Conservation (phyloP, 441 rosid species). For the Flueggea neowawraea region DNA sequence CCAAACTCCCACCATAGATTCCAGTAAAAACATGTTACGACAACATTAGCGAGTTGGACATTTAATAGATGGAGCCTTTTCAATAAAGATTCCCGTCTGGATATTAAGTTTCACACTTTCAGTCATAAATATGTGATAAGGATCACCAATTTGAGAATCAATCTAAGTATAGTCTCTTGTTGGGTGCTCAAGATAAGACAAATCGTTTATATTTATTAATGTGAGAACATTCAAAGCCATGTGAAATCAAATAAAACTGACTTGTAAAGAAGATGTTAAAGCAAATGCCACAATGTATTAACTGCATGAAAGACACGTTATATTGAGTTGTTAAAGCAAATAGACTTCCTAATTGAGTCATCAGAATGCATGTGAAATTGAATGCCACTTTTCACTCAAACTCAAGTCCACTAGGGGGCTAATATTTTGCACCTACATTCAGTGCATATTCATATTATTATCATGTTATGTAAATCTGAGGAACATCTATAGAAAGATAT, state of each 20-base stretch:
- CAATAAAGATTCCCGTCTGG: neutral
- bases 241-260: neutral
- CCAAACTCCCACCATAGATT: no score
- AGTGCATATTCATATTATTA: no score
- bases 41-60: neutral
- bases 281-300: neutral
- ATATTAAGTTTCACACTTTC: neutral
- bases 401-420: neutral
- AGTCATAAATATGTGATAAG: neutral
- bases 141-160: neutral
- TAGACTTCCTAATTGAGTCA: neutral
- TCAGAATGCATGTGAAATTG: neutral
- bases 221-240: neutral
- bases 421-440: no score
- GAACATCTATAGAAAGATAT: no score
- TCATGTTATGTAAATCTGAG: no score
- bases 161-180: neutral
- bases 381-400: neutral
- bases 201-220: neutral
- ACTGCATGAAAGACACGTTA: conserved; percentile 18
- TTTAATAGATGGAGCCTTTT: neutral
- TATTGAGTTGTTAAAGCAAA: neutral
- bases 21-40: neutral
- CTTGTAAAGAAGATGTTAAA: neutral
- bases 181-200: neutral